Evolutionary conservation across 345 rosid genomes (phyloP), one percentile per base, ranked within the genome.

Genomic region (Salix arbutifolia): DNA sequence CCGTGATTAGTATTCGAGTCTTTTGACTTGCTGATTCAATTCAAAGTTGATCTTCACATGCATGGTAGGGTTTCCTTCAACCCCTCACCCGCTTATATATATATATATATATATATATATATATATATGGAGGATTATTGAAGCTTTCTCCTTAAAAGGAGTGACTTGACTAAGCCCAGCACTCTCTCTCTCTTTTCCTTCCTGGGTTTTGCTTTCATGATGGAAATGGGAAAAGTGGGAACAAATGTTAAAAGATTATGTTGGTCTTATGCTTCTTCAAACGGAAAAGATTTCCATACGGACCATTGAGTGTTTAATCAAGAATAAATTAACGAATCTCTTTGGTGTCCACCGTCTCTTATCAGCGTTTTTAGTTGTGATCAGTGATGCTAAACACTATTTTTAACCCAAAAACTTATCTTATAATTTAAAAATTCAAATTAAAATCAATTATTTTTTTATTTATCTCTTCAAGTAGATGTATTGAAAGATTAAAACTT

Each of bases 151-250:
- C 88, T 88, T 70, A 81, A 88, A 88, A 88, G 90, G 31, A 71
- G 88, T 78, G 86, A 87, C 64, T 86, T 81, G 88, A 88, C 85
- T 75, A 77, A 77, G 81, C 79, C 84, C 71, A 67, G 53, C 62
- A 58, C 48, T 25, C 6, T 21, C n/a, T 26, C 65, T 64, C 25
- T 68, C 18, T 71, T 44, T 46, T 31, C 5, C 60, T 53, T 52
- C 60, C 60, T 10, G 12, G 26, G 38, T 50, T 17, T 23, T 30
- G 1, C 44, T 42, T 65, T 67, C 30, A 70, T 75, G 42, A 71
- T 81, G 12, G 65, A 35, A 12, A 50, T 74, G 65, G 46, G 26
- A 80, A 85, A 82, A 75, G 79, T 61, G 48, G 66, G 72, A 76
- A 69, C 67, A 68, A 72, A 50, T 17, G 67, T 50, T 35, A 25